phyloP scores from a whole-genome alignment of 768 basidiomycete genomes.

The Termitomyces sp. region DNA sequence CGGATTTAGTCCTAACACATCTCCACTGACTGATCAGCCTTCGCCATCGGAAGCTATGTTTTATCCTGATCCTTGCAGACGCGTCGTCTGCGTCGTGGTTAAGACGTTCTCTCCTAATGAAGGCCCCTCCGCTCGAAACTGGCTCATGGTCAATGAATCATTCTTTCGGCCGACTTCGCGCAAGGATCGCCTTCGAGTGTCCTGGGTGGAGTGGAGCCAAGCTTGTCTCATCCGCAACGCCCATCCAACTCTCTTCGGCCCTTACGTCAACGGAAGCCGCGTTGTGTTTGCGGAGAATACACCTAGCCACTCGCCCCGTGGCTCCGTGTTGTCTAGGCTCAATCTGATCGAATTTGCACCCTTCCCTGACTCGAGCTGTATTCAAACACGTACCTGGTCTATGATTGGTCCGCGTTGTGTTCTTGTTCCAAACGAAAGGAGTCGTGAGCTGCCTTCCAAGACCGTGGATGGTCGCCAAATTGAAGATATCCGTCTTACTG shows the following conservation, averaged over 20 bases:
- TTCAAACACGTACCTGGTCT: conserved; percentile 31
- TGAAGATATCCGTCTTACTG: conserved; percentile 48
- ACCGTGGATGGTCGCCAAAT: conserved; percentile 41
- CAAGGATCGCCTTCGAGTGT: conserved; percentile 36
- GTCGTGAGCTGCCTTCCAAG: conserved; percentile 35
- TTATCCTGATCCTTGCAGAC: conserved; percentile 46
- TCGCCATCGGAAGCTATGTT: conserved; percentile 44
- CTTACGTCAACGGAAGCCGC: conserved; percentile 41
- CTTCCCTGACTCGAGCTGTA: conserved; percentile 28
- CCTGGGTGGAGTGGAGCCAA: conserved; percentile 54
- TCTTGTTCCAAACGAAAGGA: conserved; percentile 35
- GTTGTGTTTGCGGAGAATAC: conserved; percentile 40
- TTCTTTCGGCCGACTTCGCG: conserved; percentile 41
- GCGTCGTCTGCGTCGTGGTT: conserved; percentile 43
- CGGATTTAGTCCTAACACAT: conserved; percentile 43
- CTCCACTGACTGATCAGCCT: conserved; percentile 29
- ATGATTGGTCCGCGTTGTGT: conserved; percentile 32
- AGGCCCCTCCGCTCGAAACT: conserved; percentile 30
- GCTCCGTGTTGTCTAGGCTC: conserved; percentile 22
- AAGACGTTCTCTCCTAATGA: conserved; percentile 29
- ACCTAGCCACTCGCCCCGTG: conserved; percentile 13
- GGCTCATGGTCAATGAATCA: conserved; percentile 50
- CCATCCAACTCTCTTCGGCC: conserved; percentile 27
- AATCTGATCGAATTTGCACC: conserved; percentile 41
- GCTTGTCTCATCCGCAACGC: conserved; percentile 42